phyloP scores from a whole-genome alignment of 768 basidiomycete species.

The Pleurotus giganteus region DNA sequence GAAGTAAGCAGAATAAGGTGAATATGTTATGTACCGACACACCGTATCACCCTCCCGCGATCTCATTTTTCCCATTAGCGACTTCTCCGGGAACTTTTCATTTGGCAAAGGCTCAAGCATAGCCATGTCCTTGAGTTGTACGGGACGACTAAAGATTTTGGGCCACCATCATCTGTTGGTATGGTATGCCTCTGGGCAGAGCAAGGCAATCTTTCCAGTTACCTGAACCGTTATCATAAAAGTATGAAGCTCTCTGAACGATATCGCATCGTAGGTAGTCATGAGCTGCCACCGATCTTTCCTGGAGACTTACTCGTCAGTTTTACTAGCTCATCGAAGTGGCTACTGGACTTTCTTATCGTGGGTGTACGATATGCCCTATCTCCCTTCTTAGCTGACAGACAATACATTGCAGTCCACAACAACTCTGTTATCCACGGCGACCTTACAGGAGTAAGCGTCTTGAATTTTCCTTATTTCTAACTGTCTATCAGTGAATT shows the following conservation, averaged over 20 bases:
- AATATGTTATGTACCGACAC: not conserved
- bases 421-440: not conserved
- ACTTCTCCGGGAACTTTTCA: not conserved
- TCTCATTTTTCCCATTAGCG: not conserved
- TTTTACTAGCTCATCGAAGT: not conserved
- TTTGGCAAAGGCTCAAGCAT: conserved; percentile 7
- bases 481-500: not conserved
- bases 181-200: conserved; percentile 8
- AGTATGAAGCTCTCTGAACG: conserved; percentile 6
- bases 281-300: not conserved
- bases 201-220: not conserved
- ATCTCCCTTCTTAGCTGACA: not conserved
- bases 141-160: conserved; percentile 1
- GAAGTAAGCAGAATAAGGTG: not conserved
- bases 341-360: conserved; percentile 1
- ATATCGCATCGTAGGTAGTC: not conserved
- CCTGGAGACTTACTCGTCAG: too few species aligned
- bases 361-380: not conserved
- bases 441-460: conserved; percentile 2
- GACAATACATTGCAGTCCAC: not conserved
- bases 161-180: not conserved
- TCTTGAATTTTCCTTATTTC: not conserved
- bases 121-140: conserved; percentile 1
- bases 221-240: not conserved
- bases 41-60: not conserved